Conservation (phyloP, 345 rosid species). For the Boechera divaricarpa region DNA sequence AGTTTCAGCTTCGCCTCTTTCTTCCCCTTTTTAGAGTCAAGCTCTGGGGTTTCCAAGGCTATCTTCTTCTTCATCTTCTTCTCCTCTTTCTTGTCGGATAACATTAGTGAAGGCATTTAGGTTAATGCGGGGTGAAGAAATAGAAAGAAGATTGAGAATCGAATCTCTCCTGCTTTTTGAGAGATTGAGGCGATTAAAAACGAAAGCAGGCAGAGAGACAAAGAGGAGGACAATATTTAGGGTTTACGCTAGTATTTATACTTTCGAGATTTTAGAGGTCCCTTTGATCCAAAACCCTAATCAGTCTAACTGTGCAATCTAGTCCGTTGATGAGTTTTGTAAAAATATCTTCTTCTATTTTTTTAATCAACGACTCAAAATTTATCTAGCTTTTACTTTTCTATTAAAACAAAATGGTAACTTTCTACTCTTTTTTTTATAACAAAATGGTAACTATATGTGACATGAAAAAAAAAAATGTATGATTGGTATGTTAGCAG, state of each 20-base stretch:
- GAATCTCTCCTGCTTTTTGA: slow-evolving; percentile 29
- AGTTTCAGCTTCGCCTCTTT: slow-evolving; percentile 44
- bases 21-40: slow-evolving; percentile 55
- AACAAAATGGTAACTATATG: too few relatives aligned
- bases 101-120: slow-evolving; percentile 65
- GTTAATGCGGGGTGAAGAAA: neutral
- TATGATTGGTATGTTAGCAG: too few relatives aligned
- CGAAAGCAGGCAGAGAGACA: slow-evolving; percentile 31
- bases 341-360: neutral
- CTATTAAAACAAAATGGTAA: neutral
- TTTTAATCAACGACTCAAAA: neutral
- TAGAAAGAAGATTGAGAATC: neutral
- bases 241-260: slow-evolving; percentile 28
- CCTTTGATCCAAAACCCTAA: slow-evolving; percentile 34
- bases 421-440: too few relatives aligned
- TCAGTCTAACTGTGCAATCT: neutral
- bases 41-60: slow-evolving; percentile 47
- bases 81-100: slow-evolving; percentile 52
- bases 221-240: slow-evolving; percentile 16
- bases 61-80: slow-evolving; percentile 77
- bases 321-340: slow-evolving; percentile 24
- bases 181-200: slow-evolving; percentile 27
- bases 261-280: neutral
- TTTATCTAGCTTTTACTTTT: neutral
- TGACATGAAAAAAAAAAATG: too few relatives aligned